Percentiles rank a stretch among this genome's conserved stretches.
These are phyloP conservation scores for Yamadazyma buinensis DNA, from an alignment of 1,139 yeast genomes.

Conservation along the genomic window DNA sequence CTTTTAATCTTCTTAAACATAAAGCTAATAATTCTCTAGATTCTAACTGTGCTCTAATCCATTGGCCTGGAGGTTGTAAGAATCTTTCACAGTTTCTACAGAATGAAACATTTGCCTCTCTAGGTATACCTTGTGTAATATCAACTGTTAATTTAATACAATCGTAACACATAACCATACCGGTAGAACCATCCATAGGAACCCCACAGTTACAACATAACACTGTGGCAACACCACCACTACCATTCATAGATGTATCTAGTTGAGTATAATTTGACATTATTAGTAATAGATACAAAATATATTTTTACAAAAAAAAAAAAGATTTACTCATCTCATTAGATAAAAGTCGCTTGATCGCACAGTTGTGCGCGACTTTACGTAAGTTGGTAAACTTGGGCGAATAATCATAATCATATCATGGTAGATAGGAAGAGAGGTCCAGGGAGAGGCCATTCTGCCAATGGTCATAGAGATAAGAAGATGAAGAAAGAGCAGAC, in stretches of 20 bases:
- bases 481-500: slow-evolving; percentile 13
- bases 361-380: no score
- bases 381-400: not conserved
- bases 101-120: slow-evolving; percentile 88
- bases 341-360: no score
- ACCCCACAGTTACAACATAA: slow-evolving; percentile 98
- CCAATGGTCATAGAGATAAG: slow-evolving; percentile 21
- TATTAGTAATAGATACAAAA: no score
- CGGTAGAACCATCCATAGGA: slow-evolving; percentile 94
- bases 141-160: slow-evolving; percentile 93
- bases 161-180: slow-evolving; percentile 95
- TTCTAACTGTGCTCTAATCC: slow-evolving; percentile 90
- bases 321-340: no score
- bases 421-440: slow-evolving; percentile 35
- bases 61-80: slow-evolving; percentile 89
- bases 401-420: no score
- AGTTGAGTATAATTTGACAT: slow-evolving; percentile 54
- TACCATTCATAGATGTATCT: slow-evolving; percentile 21
- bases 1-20: slow-evolving; percentile 83
- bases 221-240: slow-evolving; percentile 66
- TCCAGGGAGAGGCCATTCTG: slow-evolving; percentile 26
- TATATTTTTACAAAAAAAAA: no score
- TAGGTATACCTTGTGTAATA: slow-evolving; percentile 91
- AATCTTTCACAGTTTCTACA: slow-evolving; percentile 97
- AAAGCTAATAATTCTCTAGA: slow-evolving; percentile 89